Base-by-base conservation (phyloP, 495 filamentous ascomycete species). In the Penicillium bialowiezense region DNA sequence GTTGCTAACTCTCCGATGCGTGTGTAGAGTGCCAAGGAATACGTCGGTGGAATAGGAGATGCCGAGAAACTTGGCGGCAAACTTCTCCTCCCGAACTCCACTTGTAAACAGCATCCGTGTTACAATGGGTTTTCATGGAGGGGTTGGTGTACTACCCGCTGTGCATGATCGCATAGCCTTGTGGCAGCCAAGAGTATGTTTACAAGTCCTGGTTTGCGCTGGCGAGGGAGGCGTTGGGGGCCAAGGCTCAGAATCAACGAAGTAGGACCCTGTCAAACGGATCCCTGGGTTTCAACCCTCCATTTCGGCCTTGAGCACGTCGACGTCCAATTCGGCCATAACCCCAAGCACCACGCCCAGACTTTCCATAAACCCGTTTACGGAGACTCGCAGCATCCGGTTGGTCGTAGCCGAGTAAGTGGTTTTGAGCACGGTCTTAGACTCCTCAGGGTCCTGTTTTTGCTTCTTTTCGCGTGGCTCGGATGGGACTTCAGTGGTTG, bases 301-400 rank as follows among this genome's bases (percentile, higher is more conserved):
- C 42, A 56, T 55, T 36, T 58, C 64, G 14, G 56, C 58, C 29
- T 65, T 54, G 24, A 96, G 60, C 7, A 91, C 86, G 74, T 97
- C 93, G 14, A 87, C 79, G 71, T 97, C 93, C 50, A 97, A 64
- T 66, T 96, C 88, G 58, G 86, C 80, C 85, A 95, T 95, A 0
- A 93, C 85, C 26, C 86, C 86, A 36, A 97, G 63, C 0, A 97
- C 83, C 29, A 95, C 81, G 8, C 84, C 81, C 21, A 97, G 57
- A 54, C 88, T 95, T 52, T 97, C 93, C 76, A 97, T 90, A 61
- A 96, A 96, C n/a, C 92, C 90, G 70, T 98, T 98, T 54, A 96
- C 92, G 12, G 93, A 90, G 8, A 98, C 93, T 13, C 93, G 84
- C 53, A 98, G 77, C 95, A 97, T 97, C 48, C 93, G 84, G 54